Evolutionary conservation across 768 basidiomycete species (phyloP).

Genomic region (Termitomyces sp.): DNA sequence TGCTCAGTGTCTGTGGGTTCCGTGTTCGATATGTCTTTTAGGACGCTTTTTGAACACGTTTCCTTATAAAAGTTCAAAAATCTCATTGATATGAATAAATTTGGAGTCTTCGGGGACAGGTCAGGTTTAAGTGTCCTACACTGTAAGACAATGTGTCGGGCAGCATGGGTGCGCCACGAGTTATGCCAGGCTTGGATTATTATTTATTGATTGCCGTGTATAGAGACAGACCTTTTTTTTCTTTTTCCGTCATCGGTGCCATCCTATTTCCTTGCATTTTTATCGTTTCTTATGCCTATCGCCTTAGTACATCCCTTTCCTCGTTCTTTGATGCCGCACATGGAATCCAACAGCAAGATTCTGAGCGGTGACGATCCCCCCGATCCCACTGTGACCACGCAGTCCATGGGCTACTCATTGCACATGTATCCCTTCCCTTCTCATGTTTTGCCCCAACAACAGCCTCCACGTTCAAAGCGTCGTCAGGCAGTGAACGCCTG

Average conservation of each 20-base stretch:
- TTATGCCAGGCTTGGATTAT: not conserved
- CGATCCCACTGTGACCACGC: conserved; percentile 32
- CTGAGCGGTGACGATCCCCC: conserved; percentile 27
- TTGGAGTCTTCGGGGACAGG: too few species aligned
- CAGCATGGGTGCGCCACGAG: conserved; percentile 11
- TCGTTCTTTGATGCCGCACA: conserved; percentile 10
- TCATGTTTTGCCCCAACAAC: conserved; percentile 36
- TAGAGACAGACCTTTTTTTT: not conserved
- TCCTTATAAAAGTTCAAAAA: too few species aligned
- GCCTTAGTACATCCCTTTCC: not conserved
- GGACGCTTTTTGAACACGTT: too few species aligned
- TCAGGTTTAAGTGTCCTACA: too few species aligned
- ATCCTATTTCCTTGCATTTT: conserved; percentile 5
- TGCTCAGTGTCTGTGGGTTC: too few species aligned
- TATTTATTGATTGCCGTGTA: conserved; percentile 8
- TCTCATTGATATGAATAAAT: too few species aligned
- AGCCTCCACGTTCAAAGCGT: conserved; percentile 66
- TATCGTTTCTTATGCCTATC: conserved; percentile 2
- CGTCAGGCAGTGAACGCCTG: conserved; percentile 90
- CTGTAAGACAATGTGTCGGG: not conserved
- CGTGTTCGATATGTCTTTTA: too few species aligned
- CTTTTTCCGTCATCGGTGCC: not conserved
- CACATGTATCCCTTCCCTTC: conserved; percentile 68
- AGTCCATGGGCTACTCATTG: conserved; percentile 49
- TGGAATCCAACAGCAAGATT: conserved; percentile 28